Percentiles rank a stretch among this genome's conserved stretches.
phyloP scores from a whole-genome alignment of 192 early-diverging fungal genomes.

The Blastocladiella britannica region DNA sequence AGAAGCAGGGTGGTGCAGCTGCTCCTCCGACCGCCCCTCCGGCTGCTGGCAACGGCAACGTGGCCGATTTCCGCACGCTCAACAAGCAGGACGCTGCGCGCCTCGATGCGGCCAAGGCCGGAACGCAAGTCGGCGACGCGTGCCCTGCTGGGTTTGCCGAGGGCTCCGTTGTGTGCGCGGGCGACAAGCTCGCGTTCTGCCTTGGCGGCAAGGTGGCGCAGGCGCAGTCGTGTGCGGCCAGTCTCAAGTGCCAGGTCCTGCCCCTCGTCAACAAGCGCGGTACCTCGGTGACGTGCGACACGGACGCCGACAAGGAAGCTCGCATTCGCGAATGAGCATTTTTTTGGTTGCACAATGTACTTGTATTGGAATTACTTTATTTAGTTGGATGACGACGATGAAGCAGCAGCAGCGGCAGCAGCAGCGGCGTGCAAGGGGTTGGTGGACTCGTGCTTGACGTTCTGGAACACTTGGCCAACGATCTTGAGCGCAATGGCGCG shows the following conservation, averaged over 20 bases:
- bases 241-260: constrained; percentile 11
- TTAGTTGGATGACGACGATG: background rate
- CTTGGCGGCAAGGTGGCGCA: constrained; percentile 4
- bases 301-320: constrained; percentile 11
- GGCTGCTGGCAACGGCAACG: too few relatives aligned
- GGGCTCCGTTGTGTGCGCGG: too few relatives aligned
- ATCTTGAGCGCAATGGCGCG: constrained; percentile 62
- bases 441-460: constrained; percentile 30
- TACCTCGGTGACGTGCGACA: constrained; percentile 9
- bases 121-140: too few relatives aligned
- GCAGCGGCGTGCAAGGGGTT: background rate
- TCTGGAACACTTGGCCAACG: constrained; percentile 65
- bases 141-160: too few relatives aligned
- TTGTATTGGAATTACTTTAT: too few relatives aligned
- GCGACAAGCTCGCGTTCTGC: too few relatives aligned
- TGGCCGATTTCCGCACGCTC: too few relatives aligned
- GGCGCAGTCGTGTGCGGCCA: constrained; percentile 3
- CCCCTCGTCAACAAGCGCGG: constrained; percentile 13
- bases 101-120: too few relatives aligned
- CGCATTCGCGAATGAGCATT: constrained; percentile 7
- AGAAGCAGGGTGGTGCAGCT: too few relatives aligned
- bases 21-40: too few relatives aligned
- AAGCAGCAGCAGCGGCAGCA: background rate
- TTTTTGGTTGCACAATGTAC: too few relatives aligned
- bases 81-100: too few relatives aligned